Evolutionary conservation across 1,284 basidiomycete genomes (phyloP).

Genomic region (Lentinula novae-zelandiae): DNA sequence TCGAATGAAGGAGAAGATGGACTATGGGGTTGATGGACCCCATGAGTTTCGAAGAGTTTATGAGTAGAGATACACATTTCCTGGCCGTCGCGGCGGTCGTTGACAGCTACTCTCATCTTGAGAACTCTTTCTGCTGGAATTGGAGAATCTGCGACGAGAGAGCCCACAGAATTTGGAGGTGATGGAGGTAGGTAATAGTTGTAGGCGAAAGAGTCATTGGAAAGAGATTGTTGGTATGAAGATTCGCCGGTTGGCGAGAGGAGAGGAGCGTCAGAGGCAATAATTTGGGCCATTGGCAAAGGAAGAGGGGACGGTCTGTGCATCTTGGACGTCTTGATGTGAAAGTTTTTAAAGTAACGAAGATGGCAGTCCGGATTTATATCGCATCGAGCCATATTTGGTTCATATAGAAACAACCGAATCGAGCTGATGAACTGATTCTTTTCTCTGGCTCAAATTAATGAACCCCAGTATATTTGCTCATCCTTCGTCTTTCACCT

Average conservation of each 20-base stretch:
- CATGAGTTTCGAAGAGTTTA: constrained; percentile 64
- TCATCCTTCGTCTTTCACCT: not conserved
- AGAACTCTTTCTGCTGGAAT: constrained; percentile 43
- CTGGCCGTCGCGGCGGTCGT: constrained; percentile 41
- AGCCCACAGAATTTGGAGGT: constrained; percentile 46
- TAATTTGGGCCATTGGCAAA: constrained; percentile 53
- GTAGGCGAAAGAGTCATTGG: constrained; percentile 31
- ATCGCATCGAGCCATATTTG: constrained; percentile 1
- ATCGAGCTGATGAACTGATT: constrained; percentile 1
- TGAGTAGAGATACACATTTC: constrained; percentile 62
- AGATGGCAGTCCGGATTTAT: constrained; percentile 1
- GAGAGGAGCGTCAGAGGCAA: constrained; percentile 51
- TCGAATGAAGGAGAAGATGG: constrained; percentile 31
- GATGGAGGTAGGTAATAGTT: constrained; percentile 49
- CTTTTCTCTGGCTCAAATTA: not conserved
- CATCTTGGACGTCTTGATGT: constrained; percentile 21
- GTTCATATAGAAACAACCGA: not conserved
- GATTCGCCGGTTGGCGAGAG: constrained; percentile 44
- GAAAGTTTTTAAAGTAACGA: constrained; percentile 8
- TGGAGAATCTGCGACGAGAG: constrained; percentile 43
- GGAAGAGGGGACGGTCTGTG: constrained; percentile 33
- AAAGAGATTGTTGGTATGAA: constrained; percentile 32
- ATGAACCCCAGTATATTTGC: not conserved
- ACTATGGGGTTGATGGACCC: constrained; percentile 32
- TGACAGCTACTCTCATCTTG: constrained; percentile 39